Base-by-base conservation (phyloP, 73 alveolate genomes). In the Uronychia binucleata region DNA sequence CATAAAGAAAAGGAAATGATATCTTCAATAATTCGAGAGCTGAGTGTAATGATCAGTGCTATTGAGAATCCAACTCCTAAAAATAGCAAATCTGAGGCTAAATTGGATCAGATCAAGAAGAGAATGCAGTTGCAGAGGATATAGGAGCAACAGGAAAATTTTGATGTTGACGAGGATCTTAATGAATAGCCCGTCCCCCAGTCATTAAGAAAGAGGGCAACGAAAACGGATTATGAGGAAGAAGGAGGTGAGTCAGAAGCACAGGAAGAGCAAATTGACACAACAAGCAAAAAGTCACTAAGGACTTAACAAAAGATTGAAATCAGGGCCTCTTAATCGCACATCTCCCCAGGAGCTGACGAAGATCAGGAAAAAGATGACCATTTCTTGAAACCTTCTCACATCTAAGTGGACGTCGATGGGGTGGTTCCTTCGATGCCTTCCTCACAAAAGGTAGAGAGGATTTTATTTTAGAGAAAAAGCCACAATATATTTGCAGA, bases 1-100 rank as follows among this genome's bases (percentile, higher is more conserved):
- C 77, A 88, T 59, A 89, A 89, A 67, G 96, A 96, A 80, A 84
- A 85, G 29, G 88, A 76, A 78, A 88, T 84, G 34, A 88, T 91
- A 81, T 92, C 85, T 35, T 75, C 85, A 60, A 85, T 83, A 57
- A 81, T 81, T 0, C 34, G 84, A 57, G 94, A 93, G 78, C 82
- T 93, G 58, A 46, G 67, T 46, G 67, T 46, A 11, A 11, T 11
- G 67, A 46, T 46, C 5, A 46, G 67, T 19, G 19, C 5, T 19
- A 5, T 46, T 5, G 5, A 46, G 19, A 46, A 46, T 46, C 67
- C 67, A 19, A 46, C 67, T 46, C 67, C 67, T 11, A 46, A 46
- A 19, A 11, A 46, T 11, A 46, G 19, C 67, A 46, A 46, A 46
- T 46, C 5, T 5, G n/a, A 46, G 67, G 67, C n/a, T 11, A 46